phyloP scores from a whole-genome alignment of 176 grass and related monocot genomes.

The Oryza glaberrima region DNA sequence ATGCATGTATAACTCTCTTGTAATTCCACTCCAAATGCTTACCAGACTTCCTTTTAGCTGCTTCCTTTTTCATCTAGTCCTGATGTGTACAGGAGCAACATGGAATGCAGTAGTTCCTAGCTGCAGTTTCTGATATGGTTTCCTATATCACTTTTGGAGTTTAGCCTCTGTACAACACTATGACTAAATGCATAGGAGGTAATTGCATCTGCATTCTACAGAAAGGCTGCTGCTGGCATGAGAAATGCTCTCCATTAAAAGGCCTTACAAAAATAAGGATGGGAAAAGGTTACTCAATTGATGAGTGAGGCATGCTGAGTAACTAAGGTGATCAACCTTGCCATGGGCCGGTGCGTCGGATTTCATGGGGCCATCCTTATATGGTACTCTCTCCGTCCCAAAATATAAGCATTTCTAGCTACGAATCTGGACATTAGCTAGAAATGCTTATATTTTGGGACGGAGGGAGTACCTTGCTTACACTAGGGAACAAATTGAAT shows the following conservation, averaged over 20 bases:
- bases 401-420: too few species aligned
- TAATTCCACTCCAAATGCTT: not conserved
- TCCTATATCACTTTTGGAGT: not conserved
- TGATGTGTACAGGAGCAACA: conserved; percentile 1
- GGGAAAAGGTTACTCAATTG: not conserved
- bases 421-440: too few species aligned
- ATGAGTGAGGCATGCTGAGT: not conserved
- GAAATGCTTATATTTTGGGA: too few species aligned
- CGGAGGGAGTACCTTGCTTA: not conserved
- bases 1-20: not conserved
- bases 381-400: not conserved
- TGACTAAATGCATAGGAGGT: not conserved
- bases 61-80: conserved; percentile 1
- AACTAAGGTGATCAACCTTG: conserved; percentile 10
- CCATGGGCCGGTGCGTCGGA: not conserved
- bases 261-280: not conserved
- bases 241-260: conserved; percentile 5
- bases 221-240: not conserved
- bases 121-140: not conserved
- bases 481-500: conserved; percentile 22
- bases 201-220: conserved; percentile 12
- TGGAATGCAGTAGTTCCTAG: conserved; percentile 2
- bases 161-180: conserved; percentile 4
- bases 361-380: not conserved
- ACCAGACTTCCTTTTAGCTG: not conserved